Conservation (phyloP, 2,329 filamentous ascomycete genomes). For the Sporothrix dimorphospora region DNA sequence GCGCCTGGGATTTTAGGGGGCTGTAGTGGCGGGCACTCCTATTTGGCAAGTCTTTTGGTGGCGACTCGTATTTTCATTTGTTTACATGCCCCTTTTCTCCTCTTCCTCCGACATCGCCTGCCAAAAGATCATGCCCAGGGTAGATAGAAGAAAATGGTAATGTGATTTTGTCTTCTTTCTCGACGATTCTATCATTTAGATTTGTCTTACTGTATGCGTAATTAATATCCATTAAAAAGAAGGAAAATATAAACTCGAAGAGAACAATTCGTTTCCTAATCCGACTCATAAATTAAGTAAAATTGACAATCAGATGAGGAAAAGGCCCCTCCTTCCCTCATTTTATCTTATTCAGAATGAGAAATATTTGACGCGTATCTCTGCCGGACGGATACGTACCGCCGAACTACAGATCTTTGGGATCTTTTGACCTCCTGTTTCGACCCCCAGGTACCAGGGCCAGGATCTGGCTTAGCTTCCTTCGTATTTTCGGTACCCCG, state of each 20-base stretch:
- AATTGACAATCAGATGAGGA: no score
- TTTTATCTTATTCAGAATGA: background rate
- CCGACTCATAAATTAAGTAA: no score
- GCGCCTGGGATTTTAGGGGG: background rate
- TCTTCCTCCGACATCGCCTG: background rate
- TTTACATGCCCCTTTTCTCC: background rate
- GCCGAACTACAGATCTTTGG: background rate
- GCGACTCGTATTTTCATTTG: background rate
- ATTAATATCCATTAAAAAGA: background rate
- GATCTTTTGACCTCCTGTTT: background rate
- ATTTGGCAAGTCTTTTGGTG: background rate
- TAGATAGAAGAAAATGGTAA: background rate
- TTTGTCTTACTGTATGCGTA: background rate
- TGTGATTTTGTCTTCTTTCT: background rate
- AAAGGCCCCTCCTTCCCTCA: background rate
- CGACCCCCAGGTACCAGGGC: background rate
- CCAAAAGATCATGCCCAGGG: background rate
- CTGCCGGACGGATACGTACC: background rate
- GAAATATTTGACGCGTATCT: background rate
- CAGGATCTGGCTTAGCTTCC: background rate
- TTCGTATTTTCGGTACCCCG: conserved; percentile 21
- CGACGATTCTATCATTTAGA: background rate
- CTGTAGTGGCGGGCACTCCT: background rate
- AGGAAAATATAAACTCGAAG: no score
- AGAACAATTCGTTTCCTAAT: no score